Evolutionary conservation across 1,284 basidiomycete genomes (phyloP).

Genomic region (Fistulina hepatica): DNA sequence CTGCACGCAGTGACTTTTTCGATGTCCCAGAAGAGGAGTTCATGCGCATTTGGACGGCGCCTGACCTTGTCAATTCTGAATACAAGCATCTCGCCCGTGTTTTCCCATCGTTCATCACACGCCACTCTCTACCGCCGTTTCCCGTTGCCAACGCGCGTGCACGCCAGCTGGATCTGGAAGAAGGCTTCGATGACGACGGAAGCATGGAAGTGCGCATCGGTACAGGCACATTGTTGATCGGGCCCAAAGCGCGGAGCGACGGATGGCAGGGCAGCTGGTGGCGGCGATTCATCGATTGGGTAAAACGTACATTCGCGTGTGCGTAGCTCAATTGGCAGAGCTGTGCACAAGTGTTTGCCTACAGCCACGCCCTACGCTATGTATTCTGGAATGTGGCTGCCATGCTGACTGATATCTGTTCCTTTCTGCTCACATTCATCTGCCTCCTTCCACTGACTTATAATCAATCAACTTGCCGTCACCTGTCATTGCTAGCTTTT

Average conservation of each 20-base stretch:
- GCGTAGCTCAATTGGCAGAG: too few relatives aligned
- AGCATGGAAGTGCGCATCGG: conserved; percentile 50
- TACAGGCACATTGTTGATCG: conserved; percentile 63
- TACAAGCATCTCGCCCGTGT: conserved; percentile 46
- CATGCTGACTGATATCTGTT: too few relatives aligned
- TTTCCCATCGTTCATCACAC: conserved; percentile 60
- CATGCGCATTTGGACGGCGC: conserved; percentile 59
- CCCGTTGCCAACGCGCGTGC: conserved; percentile 23
- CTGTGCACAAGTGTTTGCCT: too few relatives aligned
- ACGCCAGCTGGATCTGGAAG: conserved; percentile 45
- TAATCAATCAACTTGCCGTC: too few relatives aligned
- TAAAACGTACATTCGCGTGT: too few relatives aligned
- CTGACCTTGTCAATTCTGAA: conserved; percentile 60
- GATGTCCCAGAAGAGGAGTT: conserved; percentile 41
- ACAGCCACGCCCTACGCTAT: too few relatives aligned
- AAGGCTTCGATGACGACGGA: conserved; percentile 46
- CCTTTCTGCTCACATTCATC: too few relatives aligned
- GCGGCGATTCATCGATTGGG: conserved; percentile 61
- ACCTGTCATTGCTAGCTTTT: too few relatives aligned
- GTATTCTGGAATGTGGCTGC: too few relatives aligned
- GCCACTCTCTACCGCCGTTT: conserved; percentile 55
- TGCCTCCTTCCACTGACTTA: too few relatives aligned
- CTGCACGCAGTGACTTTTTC: conserved; percentile 24
- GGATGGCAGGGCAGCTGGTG: conserved; percentile 67
- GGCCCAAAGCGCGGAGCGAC: conserved; percentile 39